Conservation (phyloP, 768 basidiomycete genomes). For the Mycena belliarum region DNA sequence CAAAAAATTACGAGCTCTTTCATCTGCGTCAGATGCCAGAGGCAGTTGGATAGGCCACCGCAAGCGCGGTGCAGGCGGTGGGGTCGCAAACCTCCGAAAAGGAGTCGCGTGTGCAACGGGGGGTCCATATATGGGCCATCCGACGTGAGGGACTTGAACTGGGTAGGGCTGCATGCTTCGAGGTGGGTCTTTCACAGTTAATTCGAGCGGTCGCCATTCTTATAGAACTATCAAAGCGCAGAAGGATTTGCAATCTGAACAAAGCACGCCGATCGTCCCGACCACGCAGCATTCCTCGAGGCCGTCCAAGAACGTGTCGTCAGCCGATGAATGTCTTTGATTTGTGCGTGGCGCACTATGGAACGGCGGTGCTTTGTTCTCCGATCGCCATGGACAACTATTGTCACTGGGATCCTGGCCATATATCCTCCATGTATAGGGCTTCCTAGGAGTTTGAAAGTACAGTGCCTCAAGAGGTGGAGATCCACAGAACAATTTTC, state of each 20-base stretch:
- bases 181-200: neutral
- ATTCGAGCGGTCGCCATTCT: neutral
- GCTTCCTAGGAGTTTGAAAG: too few relatives aligned
- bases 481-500: too few relatives aligned
- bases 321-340: neutral
- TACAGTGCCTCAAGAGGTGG: too few relatives aligned
- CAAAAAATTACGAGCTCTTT: slow-evolving; percentile 1
- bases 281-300: slow-evolving; percentile 4
- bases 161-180: neutral
- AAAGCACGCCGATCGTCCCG: neutral
- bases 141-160: neutral
- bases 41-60: slow-evolving; percentile 7
- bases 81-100: neutral
- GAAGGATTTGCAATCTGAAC: neutral
- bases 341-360: neutral
- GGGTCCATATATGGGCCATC: slow-evolving; percentile 4
- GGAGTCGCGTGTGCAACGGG: neutral
- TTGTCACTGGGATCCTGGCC: neutral
- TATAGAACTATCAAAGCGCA: slow-evolving; percentile 7
- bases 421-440: too few relatives aligned
- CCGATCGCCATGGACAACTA: neutral
- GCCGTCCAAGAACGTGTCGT: neutral
- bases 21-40: slow-evolving; percentile 1
- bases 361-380: neutral
- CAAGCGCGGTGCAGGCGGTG: slow-evolving; percentile 4